These are phyloP conservation scores for Eutrema heterophyllum DNA, from an alignment of 345 rosid genomes.

Conservation along the genomic window DNA sequence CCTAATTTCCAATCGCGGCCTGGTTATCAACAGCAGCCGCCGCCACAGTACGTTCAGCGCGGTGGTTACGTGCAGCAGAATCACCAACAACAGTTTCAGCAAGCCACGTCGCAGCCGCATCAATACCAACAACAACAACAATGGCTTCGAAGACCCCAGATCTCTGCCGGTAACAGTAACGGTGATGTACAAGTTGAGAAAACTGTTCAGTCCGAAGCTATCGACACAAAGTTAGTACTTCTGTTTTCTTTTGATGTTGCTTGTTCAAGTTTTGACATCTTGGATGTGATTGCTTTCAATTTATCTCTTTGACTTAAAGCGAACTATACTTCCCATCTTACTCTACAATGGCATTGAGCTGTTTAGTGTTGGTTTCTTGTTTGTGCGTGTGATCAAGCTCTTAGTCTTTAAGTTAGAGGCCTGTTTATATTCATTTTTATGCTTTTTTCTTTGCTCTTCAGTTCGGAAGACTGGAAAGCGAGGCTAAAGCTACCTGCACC, in stretches of 20 bases:
- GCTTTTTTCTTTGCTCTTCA: not conserved
- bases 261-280: not conserved
- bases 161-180: constrained; percentile 29
- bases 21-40: constrained; percentile 34
- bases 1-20: constrained; percentile 45
- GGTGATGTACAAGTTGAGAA: constrained; percentile 62
- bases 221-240: constrained; percentile 53
- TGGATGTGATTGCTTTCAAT: not conserved
- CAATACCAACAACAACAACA: constrained; percentile 43
- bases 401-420: not conserved
- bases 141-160: constrained; percentile 58
- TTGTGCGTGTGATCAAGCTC: not conserved
- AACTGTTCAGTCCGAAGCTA: constrained; percentile 77
- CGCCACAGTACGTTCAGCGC: constrained; percentile 62
- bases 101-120: constrained; percentile 27
- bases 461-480: constrained; percentile 94
- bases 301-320: not conserved
- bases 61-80: constrained; percentile 34
- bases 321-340: not conserved
- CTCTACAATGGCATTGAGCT: not conserved
- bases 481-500: constrained; percentile 62
- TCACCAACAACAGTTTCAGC: constrained; percentile 42
- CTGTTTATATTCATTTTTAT: not conserved
- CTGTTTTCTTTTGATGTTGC: not conserved
- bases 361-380: not conserved